Base-by-base conservation (phyloP, 371 early-diverging fungal species). In the Mucor plumbeus region DNA sequence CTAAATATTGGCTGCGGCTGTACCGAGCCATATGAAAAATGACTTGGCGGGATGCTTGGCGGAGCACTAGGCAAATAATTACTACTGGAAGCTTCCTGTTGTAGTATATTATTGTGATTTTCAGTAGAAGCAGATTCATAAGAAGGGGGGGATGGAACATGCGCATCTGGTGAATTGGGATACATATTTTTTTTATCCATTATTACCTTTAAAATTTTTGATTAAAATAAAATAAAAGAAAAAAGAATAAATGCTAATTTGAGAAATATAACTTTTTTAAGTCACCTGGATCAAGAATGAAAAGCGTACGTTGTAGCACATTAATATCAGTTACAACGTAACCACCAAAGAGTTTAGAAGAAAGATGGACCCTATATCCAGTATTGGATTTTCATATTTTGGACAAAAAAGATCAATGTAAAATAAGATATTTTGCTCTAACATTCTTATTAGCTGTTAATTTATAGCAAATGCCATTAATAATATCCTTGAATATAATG, bases 21-120 rank as follows among this genome's bases (percentile, higher is more conserved):
- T 19, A 50, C 19, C 0, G 50, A 50, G 50, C 50, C 50, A 50
- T 50, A 50, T 4, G 50, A 26, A 21, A 19, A 48, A 50, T 48
- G 7, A 50, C 50, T 50, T 26, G 50, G 50, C 50, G 26, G 50
- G 26, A 19, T 50, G 50, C 50, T 50, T 50, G 50, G 50, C 50
- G 50, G 50, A 50, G 50, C 19, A 26, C 21, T 50, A 9, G 50
- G 50, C 50, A 21, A 17, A 8, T 11, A 19, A 3, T 19, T 48
- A n/a, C 48, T 48, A 10, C 19, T 48, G 21, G 5, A 50, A 50
- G 50, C 11, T 26, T n/a, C 50, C 26, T 7, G 50, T 19, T 50
- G 44, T 17, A n/a, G 44, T 17, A 1, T 38, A 11, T 4, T 38
- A 11, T 38, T 38, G 7, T 44, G 44, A 44, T 17, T 9, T 19